These are phyloP conservation scores for Yamadazyma takamatsuzukensis DNA, from an alignment of 805 yeast species.

Conservation along the genomic window DNA sequence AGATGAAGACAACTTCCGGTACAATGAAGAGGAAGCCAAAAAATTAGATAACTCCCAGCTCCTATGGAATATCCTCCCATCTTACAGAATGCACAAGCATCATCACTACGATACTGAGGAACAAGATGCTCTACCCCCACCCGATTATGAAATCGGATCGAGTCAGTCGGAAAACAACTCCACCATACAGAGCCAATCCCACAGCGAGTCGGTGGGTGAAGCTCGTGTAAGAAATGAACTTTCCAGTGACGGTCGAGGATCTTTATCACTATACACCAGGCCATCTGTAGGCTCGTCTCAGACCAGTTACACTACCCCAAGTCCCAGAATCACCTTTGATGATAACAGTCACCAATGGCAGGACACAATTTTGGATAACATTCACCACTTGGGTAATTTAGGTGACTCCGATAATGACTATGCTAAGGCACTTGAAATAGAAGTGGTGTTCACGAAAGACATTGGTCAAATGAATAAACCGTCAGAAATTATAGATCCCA, in stretches of 20 bases:
- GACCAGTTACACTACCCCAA: neutral
- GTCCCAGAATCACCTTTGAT: slow-evolving; percentile 20
- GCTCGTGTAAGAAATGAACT: neutral
- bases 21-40: slow-evolving; percentile 5
- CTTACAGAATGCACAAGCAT: slow-evolving; percentile 28
- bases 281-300: slow-evolving; percentile 1
- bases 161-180: neutral
- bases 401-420: slow-evolving; percentile 23
- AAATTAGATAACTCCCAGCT: slow-evolving; percentile 19
- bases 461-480: slow-evolving; percentile 24
- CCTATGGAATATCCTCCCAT: slow-evolving; percentile 37
- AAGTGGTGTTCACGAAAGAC: slow-evolving; percentile 31
- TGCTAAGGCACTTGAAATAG: slow-evolving; percentile 24
- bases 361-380: slow-evolving; percentile 36
- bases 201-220: neutral
- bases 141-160: neutral
- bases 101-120: neutral
- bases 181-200: neutral
- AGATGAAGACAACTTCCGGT: slow-evolving; percentile 2
- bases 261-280: neutral
- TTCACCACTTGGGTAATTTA: slow-evolving; percentile 29
- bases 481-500: slow-evolving; percentile 28
- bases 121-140: no score
- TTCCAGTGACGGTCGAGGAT: neutral
- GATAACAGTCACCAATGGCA: slow-evolving; percentile 32